Evolutionary conservation across 306 rosid genomes (phyloP), one percentile per base, ranked within the genome.

Genomic region (Casuarina glauca): DNA sequence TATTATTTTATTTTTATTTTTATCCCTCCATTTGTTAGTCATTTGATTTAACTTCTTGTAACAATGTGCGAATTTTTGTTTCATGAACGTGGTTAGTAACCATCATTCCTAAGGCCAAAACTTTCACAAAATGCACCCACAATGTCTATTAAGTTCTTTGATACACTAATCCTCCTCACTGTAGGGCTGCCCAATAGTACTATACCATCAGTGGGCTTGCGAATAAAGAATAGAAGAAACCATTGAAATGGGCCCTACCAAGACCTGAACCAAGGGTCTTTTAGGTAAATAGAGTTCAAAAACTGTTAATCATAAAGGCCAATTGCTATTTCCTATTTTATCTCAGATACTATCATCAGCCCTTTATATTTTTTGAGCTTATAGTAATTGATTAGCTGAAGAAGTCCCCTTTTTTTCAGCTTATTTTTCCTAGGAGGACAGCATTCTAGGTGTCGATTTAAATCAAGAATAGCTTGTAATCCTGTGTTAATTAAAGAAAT

Each of bases 351-450:
- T 43, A 42, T 42, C 8, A 15, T 42, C 8, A 17, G 26, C 50
- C n/a, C 50, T 44, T 67, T 17, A 67, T 9, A 6, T 44, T 2
- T 32, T 20, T 13, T 7, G 43, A 6, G 9, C 36, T 70, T 48
- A 2, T 66, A n/a, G 36, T 42, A 57, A 42, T 48, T 17, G 35
- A 67, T 20, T 55, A 35, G 74, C 38, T 66, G 20, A 5, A 19
- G 46, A 68, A 74, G 19, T 69, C 45, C 26, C 0, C 2, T 15
- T 60, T 60, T 70, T 52, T 4, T 26, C 1, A 26, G 45, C 43
- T 69, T 42, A 44, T 75, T 70, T 68, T 51, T 76, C 44, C 20
- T 2, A 75, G 36, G 76, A 19, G 36, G 9, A 36, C 26, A 36
- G 2, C 44, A 5, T 36, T 62, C n/a, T 35, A 4, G 69, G 16